Evolutionary conservation across 768 basidiomycete species (phyloP), one percentile per base, ranked within the genome.

Genomic region (Xerocomus spinulosus): DNA sequence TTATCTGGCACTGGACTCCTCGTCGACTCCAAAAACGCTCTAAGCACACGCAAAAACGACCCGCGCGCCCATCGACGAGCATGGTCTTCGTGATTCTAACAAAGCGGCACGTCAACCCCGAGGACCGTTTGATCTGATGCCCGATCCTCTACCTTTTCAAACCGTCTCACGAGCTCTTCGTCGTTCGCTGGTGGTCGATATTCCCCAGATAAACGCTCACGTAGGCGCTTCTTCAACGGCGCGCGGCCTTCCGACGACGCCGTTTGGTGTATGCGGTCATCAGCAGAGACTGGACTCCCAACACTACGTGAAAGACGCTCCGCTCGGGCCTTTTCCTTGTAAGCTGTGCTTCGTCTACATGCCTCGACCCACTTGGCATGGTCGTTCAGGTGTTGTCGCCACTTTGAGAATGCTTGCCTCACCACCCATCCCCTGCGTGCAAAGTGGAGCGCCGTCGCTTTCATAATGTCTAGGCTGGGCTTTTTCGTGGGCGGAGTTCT

Each of bases 61-160:
- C 84, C 83, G 40, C 72, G 74, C 0, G 83, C 79, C 89, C 89
- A 92, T 32, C 87, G 79, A 12, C 74, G 76, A 53, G 80, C 76
- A 49, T 87, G 80, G 50, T 85, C 82, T 64, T 79, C 76, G 49
- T 83, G 79, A 55, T 87, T 90, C 87, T 89, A 62, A 53, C 28
- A 24, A 50, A 53, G 25, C 36, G 1, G 37, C 55, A 48, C 57
- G 46, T 51, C 26, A 21, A 33, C 13, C 0, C 29, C 13, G 15
- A 26, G 15, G 5, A 44, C 14, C 30, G 24, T 29, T 25, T 5
- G n/a, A 34, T 13, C 13, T 8, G 12, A 30, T n/a, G 7, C 5
- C 9, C 5, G 10, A 34, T 17, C 4, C 8, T 15, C 46, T 67
- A 86, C 87, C 79, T 86, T 80, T 73, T 80, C 80, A 57, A 87